Evolutionary conservation across 176 grass and related monocot species (phyloP).

Genomic region (Phyllostachys edulis): DNA sequence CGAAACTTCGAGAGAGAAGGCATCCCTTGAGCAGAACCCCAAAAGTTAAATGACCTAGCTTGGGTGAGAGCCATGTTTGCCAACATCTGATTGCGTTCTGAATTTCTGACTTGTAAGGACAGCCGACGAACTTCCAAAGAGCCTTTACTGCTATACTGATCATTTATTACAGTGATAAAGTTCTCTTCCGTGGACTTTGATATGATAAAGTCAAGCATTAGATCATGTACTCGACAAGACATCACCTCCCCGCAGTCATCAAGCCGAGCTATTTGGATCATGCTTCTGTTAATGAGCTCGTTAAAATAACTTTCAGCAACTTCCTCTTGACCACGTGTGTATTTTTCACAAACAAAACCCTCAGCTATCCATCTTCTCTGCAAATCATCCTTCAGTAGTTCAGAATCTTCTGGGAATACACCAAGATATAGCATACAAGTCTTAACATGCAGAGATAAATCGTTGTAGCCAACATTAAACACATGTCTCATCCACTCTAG

Average conservation of each 20-base stretch:
- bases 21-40: neutral
- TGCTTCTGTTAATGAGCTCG: conserved; percentile 11
- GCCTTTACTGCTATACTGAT: neutral
- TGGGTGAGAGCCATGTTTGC: neutral
- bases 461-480: conserved; percentile 2
- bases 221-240: conserved; percentile 20
- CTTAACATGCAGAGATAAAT: neutral
- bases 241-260: conserved; percentile 20
- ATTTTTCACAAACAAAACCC: neutral
- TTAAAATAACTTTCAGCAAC: neutral
- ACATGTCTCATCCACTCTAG: conserved; percentile 8
- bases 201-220: conserved; percentile 32
- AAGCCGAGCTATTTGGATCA: conserved; percentile 6
- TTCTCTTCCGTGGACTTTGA: conserved; percentile 21
- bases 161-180: conserved; percentile 8
- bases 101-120: neutral
- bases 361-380: conserved; percentile 26
- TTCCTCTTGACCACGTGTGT: neutral
- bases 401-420: conserved; percentile 28
- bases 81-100: neutral
- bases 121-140: conserved; percentile 4
- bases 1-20: neutral
- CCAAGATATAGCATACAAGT: conserved; percentile 5
- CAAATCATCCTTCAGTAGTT: conserved; percentile 13
- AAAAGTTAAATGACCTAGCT: conserved; percentile 21